Base-by-base conservation (phyloP, 2,329 filamentous ascomycete genomes). In the Microdochium paspali region DNA sequence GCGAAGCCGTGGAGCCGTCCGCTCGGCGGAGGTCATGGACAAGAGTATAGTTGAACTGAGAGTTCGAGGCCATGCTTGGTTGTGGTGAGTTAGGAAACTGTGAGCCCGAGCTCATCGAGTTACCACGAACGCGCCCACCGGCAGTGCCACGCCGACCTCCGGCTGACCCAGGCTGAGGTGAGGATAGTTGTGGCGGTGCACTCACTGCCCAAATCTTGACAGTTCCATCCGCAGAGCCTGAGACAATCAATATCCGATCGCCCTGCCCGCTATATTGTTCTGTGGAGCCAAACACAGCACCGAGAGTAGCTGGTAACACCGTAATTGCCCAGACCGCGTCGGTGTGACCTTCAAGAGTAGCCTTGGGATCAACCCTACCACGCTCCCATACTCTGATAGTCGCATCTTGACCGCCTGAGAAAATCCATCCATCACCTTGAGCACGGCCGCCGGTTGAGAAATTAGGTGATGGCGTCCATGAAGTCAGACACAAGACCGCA, bases 311-410 rank as follows among this genome's bases (percentile, higher is more conserved):
- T 3, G 93, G 93, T 2, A 98, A 77, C 13, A 97, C 89, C 59
- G 90, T 96, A 2, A 98, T 78, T 2, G 90, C 85, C 93, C 93
- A 98, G 4, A 98, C 89, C 3, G 90, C 89, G 71, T 98, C 93
- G 0, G 86, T 95, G 60, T 97, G 93, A 1, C 90, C 91, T 55
- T 96, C 89, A 3, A 98, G 73, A 0, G 90, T 95, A 2, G 90
- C 90, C 66, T 97, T 97, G 7, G 93, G 90, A 61, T 97, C 93
- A 26, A 98, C 89, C 44, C 91, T 77, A 24, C 91, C 91, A 45
- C 90, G 81, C 66, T 98, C 91, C 93, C 93, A 98, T 0, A 98
- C 90, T 25, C 90, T 82, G 31, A 98, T 83, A 6, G 89, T 95
- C 18, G 87, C 82, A 65, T 98, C 93, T 63, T 96, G 90, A 3